Evolutionary conservation across 345 rosid species (phyloP).

Genomic region (Geranium brycei): DNA sequence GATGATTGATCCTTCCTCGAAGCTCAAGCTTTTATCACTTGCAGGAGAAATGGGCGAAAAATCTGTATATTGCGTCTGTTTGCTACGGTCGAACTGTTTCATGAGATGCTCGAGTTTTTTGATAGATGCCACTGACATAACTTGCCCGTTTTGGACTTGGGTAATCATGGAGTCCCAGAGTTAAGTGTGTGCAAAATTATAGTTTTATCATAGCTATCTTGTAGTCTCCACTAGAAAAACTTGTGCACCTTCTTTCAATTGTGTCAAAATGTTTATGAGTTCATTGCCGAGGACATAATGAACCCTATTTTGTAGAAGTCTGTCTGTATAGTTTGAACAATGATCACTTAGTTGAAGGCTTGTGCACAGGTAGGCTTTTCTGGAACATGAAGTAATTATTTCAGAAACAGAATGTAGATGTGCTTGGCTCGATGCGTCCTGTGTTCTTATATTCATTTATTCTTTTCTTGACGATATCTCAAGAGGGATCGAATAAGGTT

Average conservation of each 20-base stretch:
- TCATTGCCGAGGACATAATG: conserved; percentile 23
- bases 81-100: conserved; percentile 98
- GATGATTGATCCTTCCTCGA: background rate
- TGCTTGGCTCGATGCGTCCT: too few relatives aligned
- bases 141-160: too few relatives aligned
- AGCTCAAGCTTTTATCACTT: conserved; percentile 7
- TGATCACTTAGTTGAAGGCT: conserved; percentile 25
- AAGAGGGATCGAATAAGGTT: too few relatives aligned
- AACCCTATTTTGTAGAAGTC: conserved; percentile 20
- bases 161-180: too few relatives aligned
- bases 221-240: too few relatives aligned
- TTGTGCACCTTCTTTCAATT: too few relatives aligned
- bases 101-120: conserved; percentile 32
- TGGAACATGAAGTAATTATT: too few relatives aligned
- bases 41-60: conserved; percentile 96
- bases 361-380: conserved; percentile 17
- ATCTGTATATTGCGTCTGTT: conserved; percentile 79
- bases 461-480: too few relatives aligned
- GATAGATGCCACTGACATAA: conserved; percentile 17
- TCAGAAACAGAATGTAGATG: too few relatives aligned
- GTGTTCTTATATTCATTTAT: too few relatives aligned
- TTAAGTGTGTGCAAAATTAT: too few relatives aligned
- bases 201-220: too few relatives aligned
- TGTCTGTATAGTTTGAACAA: conserved; percentile 23
- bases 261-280: conserved; percentile 15